Base-by-base conservation (phyloP, 495 filamentous ascomycete genomes). In the Amphirosellinia nigrospora region DNA sequence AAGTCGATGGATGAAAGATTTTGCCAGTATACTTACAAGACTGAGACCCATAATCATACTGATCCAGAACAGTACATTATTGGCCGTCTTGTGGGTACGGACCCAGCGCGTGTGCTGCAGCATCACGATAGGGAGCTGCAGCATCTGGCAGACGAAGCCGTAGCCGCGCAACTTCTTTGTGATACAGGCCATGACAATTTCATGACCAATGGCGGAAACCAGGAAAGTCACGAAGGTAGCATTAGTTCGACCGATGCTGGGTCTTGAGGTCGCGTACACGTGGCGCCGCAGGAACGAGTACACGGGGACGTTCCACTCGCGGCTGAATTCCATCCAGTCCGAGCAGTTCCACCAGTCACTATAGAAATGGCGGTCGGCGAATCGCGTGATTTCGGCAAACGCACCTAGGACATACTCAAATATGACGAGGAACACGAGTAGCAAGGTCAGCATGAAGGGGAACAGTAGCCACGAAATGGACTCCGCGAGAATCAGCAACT, bases 221-320 rank as follows among this genome's bases (percentile, higher is more conserved):
- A 99, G 80, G 78, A 99, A 99, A 11, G 96, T 98, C 70, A 97
- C 93, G 66, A 95, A 82, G 64, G 93, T 97, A 23, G 96, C 95
- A 53, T 92, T 85, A 2, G 89, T 88, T 38, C 92, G 86, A 52
- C 92, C 93, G 72, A 96, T 89, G 73, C 91, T 87, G 15, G 87
- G 86, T 39, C 91, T 85, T 38, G 91, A 90, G 3, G 93, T 93
- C 62, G 86, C 89, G 81, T 98, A 99, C 72, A 99, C 96, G 79
- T 99, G 96, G 15, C 96, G 89, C 10, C 96, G 89, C 72, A 99
- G 90, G 84, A 98, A 99, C 77, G 94, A 91, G 83, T 99, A 96
- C n/a, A 99, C 96, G 58, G 96, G 96, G 52, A 97, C 90, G 78
- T 99, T 99, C 96, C 96, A 99, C 83, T 98, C 94, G 66, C 96